Base-by-base conservation (phyloP, 345 rosid species). In the Draba incana region DNA sequence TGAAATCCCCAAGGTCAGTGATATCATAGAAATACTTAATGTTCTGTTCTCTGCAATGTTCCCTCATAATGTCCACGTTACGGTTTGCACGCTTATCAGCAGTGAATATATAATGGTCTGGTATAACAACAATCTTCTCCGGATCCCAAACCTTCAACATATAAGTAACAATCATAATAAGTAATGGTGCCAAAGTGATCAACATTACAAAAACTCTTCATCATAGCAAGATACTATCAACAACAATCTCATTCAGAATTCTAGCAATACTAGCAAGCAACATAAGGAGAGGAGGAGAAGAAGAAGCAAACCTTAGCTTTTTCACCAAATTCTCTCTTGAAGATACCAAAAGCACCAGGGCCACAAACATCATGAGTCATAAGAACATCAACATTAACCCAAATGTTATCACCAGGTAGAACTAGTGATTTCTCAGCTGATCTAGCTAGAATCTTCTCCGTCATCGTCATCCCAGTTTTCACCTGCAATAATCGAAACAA, bases 341-440 rank as follows among this genome's bases (percentile, higher is more conserved):
- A 93, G 68, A 90, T 90, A 45, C 89, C 98, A 49, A 93, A 70
- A 55, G 97, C 87, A 77, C 97, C 97, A 16, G 97, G 96, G 38
- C 98, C 98, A 59, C 92, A 90, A 41, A 93, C 95, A 82, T 94
- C 99, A 70, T 94, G 98, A 49, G 98, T 94, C 99, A 91, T 94
- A 81, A 94, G 78, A 38, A 85, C 67, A 83, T 94, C 96, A 64
- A 94, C 87, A 38, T 89, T 82, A 57, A 89, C 98, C 99, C 98
- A 94, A 43, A 85, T 87, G 71, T 94, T 94, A 65, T 94, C 99
- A 44, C 99, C 99, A 12, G 99, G 97, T 28, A 68, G 74, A 78
- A 91, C 79, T 50, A 77, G 83, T 7, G 89, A 51, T 72, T 85
- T 89, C 83, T 86, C 93, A 6, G 97, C 74, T 2, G 98, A 93